Conservation (phyloP, 805 yeast species). For the Saccharomyces kudriavzevii region DNA sequence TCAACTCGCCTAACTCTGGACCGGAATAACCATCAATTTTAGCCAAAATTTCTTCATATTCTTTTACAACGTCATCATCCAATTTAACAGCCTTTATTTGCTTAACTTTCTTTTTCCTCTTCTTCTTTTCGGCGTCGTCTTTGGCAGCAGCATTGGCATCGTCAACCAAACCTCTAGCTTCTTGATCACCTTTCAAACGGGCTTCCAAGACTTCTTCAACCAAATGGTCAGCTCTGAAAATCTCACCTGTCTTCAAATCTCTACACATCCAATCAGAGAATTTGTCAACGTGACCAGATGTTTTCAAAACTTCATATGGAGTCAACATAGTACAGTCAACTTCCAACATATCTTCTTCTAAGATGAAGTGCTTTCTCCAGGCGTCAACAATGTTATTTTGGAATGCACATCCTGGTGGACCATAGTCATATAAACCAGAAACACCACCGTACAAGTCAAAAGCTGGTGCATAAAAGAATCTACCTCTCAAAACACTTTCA, state of each 20-base stretch:
- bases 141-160: conserved; percentile 50
- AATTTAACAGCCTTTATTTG: conserved; percentile 83
- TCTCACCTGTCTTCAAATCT: conserved; percentile 92
- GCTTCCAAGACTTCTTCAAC: conserved; percentile 97
- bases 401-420: conserved; percentile 99
- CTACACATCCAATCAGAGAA: conserved; percentile 99
- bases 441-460: conserved; percentile 98
- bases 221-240: conserved; percentile 95
- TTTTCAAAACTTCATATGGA: conserved; percentile 94
- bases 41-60: conserved; percentile 81
- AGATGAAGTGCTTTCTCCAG: conserved; percentile 95
- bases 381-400: conserved; percentile 91
- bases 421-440: conserved; percentile 94
- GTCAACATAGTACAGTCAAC: conserved; percentile 97
- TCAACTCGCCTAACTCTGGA: conserved; percentile 81
- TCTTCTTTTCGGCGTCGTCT: conserved; percentile 76
- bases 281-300: conserved; percentile 98
- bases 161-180: conserved; percentile 75
- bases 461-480: conserved; percentile 96
- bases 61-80: conserved; percentile 69
- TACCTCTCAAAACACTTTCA: conserved; percentile 85
- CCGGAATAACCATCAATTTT: conserved; percentile 95
- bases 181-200: conserved; percentile 92
- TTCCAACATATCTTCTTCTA: conserved; percentile 98
- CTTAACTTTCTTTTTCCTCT: conserved; percentile 93